Percentiles rank a stretch among this genome's conserved stretches.
Conservation (phyloP, 1,284 basidiomycete genomes). For the Calocybe gambosa region DNA sequence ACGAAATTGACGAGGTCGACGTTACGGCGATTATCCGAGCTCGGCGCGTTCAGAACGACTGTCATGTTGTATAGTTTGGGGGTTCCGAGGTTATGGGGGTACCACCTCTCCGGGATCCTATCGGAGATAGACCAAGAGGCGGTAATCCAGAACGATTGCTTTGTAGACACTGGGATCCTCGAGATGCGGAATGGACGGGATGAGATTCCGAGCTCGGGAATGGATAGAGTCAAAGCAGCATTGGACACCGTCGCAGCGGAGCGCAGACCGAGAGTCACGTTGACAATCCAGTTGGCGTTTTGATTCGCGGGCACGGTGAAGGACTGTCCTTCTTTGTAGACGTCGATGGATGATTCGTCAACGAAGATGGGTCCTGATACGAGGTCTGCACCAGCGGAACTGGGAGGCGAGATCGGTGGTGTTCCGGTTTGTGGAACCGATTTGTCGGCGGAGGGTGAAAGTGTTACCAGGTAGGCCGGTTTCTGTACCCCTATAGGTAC, state of each 20-base stretch:
- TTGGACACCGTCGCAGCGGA: constrained; percentile 30
- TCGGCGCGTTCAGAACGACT: constrained; percentile 19
- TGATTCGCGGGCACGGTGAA: constrained; percentile 32
- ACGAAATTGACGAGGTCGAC: constrained; percentile 23
- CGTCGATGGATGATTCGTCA: constrained; percentile 49
- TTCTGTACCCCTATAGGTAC: constrained; percentile 51
- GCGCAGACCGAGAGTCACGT: constrained; percentile 46
- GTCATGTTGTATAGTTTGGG: constrained; percentile 51
- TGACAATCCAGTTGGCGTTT: constrained; percentile 48
- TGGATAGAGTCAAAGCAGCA: constrained; percentile 35
- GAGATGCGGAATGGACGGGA: constrained; percentile 24
- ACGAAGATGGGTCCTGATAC: constrained; percentile 35
- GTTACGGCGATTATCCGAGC: constrained; percentile 3
- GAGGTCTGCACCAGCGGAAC: constrained; percentile 14
- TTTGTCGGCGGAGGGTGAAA: constrained; percentile 21
- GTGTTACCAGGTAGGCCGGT: constrained; percentile 31
- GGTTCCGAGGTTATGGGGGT: constrained; percentile 46
- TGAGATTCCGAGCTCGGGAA: constrained; percentile 40
- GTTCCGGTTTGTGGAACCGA: constrained; percentile 11
- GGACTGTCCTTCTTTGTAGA: constrained; percentile 46
- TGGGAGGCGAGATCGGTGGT: constrained; percentile 17
- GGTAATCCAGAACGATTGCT: constrained; percentile 34
- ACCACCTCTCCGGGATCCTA: constrained; percentile 44
- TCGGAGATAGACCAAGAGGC: constrained; percentile 43
- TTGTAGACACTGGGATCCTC: constrained; percentile 25